Evolutionary conservation across 2,329 filamentous ascomycete genomes (phyloP).

Genomic region (Rhinocladiella similis): DNA sequence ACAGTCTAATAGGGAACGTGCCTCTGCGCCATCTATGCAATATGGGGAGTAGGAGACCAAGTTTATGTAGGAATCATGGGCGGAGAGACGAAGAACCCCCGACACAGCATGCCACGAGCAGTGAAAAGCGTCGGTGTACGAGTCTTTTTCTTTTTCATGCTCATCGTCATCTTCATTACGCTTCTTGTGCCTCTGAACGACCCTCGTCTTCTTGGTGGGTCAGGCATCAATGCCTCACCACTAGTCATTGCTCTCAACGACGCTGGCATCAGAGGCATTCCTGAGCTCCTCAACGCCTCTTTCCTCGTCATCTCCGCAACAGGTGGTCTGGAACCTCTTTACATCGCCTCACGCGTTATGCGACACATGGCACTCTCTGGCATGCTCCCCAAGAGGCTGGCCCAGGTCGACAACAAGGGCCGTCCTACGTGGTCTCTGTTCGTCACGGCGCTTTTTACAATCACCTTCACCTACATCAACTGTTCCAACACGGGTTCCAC

Average conservation of each 20-base stretch:
- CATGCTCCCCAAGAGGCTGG: constrained; percentile 32
- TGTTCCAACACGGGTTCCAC: constrained; percentile 25
- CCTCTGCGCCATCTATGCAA: constrained; percentile 4
- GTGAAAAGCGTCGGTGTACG: constrained; percentile 34
- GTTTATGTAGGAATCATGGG: constrained; percentile 33
- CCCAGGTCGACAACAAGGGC: constrained; percentile 33
- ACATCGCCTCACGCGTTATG: constrained; percentile 34
- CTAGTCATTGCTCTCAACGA: constrained; percentile 91
- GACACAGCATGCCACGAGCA: constrained; percentile 37
- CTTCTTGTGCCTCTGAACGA: constrained; percentile 30
- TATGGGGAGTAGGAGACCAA: background rate
- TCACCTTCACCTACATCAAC: constrained; percentile 36
- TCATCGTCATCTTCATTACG: constrained; percentile 33
- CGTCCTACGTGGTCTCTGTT: constrained; percentile 33
- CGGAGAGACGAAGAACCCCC: constrained; percentile 37
- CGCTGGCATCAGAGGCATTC: constrained; percentile 76
- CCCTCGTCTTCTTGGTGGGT: constrained; percentile 31
- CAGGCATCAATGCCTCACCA: constrained; percentile 62
- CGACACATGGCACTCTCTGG: constrained; percentile 33
- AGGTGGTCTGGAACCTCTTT: constrained; percentile 5
- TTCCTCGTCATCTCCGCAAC: constrained; percentile 72
- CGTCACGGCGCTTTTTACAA: constrained; percentile 31
- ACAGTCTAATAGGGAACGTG: constrained; percentile 6
- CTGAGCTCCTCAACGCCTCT: constrained; percentile 85
- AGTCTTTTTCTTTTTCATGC: constrained; percentile 34